Evolutionary conservation across 1,284 basidiomycete species (phyloP).

Genomic region (Malassezia brasiliensis): DNA sequence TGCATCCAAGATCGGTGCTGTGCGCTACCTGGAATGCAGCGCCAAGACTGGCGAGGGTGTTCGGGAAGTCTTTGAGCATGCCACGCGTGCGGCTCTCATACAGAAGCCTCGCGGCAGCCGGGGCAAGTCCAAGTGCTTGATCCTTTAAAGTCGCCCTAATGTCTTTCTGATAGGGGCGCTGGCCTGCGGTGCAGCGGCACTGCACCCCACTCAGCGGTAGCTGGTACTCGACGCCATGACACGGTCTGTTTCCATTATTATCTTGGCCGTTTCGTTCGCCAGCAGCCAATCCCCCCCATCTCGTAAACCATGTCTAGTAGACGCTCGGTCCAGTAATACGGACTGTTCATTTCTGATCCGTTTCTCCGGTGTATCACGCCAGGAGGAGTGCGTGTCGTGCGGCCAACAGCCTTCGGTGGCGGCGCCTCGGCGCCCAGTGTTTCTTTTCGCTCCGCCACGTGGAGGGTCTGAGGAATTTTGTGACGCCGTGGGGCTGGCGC

Average conservation of each 20-base stretch:
- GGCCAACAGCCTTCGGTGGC: too few relatives aligned
- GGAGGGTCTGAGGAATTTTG: not conserved
- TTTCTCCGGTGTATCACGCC: too few relatives aligned
- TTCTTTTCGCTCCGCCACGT: not conserved
- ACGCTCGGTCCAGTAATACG: not conserved
- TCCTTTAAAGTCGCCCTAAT: constrained; percentile 52
- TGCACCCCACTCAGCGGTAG: not conserved
- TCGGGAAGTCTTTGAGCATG: constrained; percentile 81
- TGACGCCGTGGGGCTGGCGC: not conserved
- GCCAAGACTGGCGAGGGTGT: constrained; percentile 82
- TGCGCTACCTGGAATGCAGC: constrained; percentile 79
- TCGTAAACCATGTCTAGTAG: not conserved
- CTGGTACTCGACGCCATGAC: not conserved
- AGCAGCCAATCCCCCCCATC: not conserved
- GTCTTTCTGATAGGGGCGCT: not conserved
- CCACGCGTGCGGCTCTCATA: constrained; percentile 65
- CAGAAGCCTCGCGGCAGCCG: constrained; percentile 50
- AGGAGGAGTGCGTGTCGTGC: too few relatives aligned
- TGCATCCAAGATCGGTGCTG: constrained; percentile 76
- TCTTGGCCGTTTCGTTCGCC: not conserved
- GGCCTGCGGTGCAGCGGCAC: not conserved
- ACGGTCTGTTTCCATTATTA: not conserved
- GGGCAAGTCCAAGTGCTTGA: constrained; percentile 54
- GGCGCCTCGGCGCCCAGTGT: too few relatives aligned
- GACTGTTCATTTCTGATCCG: not conserved